A percentile compares a stretch with the other conserved stretches of the same genome.
These are phyloP conservation scores for Phytopythium delawarense DNA, from an alignment of 352 stramenopile genomes.

Conservation along the genomic window DNA sequence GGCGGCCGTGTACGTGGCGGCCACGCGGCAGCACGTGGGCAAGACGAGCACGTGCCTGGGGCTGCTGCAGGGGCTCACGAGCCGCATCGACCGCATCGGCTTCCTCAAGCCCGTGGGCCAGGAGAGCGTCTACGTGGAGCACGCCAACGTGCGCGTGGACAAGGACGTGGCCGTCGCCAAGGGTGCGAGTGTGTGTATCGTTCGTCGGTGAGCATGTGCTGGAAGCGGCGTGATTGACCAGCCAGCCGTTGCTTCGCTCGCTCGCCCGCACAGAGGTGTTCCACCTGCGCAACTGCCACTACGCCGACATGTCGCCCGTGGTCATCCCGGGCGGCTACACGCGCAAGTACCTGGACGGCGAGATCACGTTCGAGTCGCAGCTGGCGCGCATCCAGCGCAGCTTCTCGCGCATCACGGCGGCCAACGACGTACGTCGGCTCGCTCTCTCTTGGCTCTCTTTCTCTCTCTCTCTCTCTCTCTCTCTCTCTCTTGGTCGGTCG, in stretches of 20 bases:
- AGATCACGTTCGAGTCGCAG: constrained; percentile 82
- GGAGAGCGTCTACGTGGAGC: constrained; percentile 77
- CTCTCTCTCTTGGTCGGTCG: not conserved
- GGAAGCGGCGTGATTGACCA: not conserved
- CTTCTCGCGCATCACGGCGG: constrained; percentile 56
- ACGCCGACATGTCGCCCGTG: constrained; percentile 94
- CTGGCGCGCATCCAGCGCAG: constrained; percentile 61
- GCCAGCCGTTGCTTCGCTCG: not conserved
- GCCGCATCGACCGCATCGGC: constrained; percentile 81
- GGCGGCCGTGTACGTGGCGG: constrained; percentile 77
- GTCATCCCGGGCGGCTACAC: constrained; percentile 96
- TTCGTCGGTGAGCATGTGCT: constrained; percentile 15
- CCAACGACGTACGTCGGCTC: constrained; percentile 44
- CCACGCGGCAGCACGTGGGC: constrained; percentile 86
- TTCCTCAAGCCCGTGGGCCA: constrained; percentile 97
- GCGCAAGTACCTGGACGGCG: constrained; percentile 92
- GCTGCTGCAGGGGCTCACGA: constrained; percentile 91
- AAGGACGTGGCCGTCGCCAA: constrained; percentile 89
- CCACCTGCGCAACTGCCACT: constrained; percentile 88
- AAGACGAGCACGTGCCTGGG: constrained; percentile 94
- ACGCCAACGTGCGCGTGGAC: constrained; percentile 80
- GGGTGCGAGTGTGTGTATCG: constrained; percentile 56
- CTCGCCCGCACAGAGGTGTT: constrained; percentile 85
- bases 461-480: not conserved
- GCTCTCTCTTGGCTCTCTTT: not conserved